Evolutionary conservation across 768 basidiomycete genomes (phyloP).

Genomic region (Suillus hirtellus): DNA sequence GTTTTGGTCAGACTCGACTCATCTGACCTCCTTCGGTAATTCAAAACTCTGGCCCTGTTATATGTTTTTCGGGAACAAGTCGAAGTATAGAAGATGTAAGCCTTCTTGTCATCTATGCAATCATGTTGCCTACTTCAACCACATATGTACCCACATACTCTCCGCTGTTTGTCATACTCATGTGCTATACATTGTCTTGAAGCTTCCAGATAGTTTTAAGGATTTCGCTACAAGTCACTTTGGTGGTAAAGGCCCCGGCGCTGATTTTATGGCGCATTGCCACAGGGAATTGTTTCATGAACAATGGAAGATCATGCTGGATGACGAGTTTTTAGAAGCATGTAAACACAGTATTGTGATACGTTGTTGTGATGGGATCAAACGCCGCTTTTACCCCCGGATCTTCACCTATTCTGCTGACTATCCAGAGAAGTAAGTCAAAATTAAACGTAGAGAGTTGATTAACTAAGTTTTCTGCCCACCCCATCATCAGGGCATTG

Average conservation of each 20-base stretch:
- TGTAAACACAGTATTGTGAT: constrained; percentile 14
- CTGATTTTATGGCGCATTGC: not conserved
- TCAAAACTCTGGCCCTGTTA: constrained; percentile 29
- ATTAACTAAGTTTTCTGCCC: not conserved
- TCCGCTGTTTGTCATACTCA: not conserved
- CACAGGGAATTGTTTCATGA: not conserved
- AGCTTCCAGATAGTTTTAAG: constrained; percentile 20
- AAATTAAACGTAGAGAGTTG: not conserved
- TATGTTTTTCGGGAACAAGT: constrained; percentile 25
- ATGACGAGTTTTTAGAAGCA: not conserved
- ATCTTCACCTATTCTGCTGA: constrained; percentile 35
- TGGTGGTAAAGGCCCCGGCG: not conserved
- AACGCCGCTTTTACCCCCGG: constrained; percentile 18
- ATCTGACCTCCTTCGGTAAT: constrained; percentile 32
- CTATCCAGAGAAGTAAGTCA: constrained; percentile 38
- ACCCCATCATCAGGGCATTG: constrained; percentile 15
- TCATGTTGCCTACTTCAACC: constrained; percentile 16
- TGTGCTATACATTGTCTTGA: not conserved
- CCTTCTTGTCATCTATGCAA: constrained; percentile 15
- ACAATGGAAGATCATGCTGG: not conserved
- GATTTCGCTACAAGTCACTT: constrained; percentile 11
- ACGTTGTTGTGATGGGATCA: constrained; percentile 12
- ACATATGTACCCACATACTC: not conserved
- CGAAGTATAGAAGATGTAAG: constrained; percentile 20
- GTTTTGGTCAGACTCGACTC: constrained; percentile 35